Conservation (phyloP, 176 grass and related monocot species). For the Zea mays region DNA sequence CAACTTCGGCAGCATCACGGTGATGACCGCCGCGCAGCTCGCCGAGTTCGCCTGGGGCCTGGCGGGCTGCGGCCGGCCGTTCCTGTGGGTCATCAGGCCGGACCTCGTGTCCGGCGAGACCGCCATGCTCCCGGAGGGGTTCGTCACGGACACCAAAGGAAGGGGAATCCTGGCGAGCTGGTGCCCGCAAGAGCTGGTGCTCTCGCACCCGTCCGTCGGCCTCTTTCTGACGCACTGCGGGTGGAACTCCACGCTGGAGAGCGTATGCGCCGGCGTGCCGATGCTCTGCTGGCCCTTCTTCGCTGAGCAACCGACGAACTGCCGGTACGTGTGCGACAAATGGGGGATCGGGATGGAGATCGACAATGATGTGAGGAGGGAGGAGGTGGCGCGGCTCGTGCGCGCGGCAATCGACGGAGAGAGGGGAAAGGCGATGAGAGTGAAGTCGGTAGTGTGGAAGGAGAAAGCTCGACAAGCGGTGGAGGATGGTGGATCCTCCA, state of each 20-base stretch:
- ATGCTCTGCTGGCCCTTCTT: slow-evolving; percentile 80
- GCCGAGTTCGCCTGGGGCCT: slow-evolving; percentile 62
- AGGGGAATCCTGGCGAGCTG: slow-evolving; percentile 54
- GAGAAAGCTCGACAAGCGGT: slow-evolving; percentile 39
- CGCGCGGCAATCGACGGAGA: slow-evolving; percentile 52
- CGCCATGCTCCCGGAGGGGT: slow-evolving; percentile 48
- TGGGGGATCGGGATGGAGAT: slow-evolving; percentile 74
- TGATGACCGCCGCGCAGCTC: slow-evolving; percentile 34
- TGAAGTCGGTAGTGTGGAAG: slow-evolving; percentile 58
- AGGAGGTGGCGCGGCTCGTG: slow-evolving; percentile 54
- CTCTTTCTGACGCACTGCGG: slow-evolving; percentile 71
- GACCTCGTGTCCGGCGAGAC: slow-evolving; percentile 62
- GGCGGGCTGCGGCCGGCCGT: slow-evolving; percentile 44
- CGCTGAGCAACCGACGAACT: slow-evolving; percentile 60
- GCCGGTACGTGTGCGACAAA: slow-evolving; percentile 46
- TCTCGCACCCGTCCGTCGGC: slow-evolving; percentile 47
- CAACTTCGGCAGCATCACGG: slow-evolving; percentile 62
- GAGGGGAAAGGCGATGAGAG: slow-evolving; percentile 41
- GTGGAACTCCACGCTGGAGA: slow-evolving; percentile 83
- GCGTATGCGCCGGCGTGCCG: slow-evolving; percentile 44
- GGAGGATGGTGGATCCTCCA: slow-evolving; percentile 35
- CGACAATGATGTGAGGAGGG: slow-evolving; percentile 48
- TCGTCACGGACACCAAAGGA: slow-evolving; percentile 34
- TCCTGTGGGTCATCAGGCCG: slow-evolving; percentile 66
- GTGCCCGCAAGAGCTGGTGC: slow-evolving; percentile 66